Percentiles rank a stretch among this genome's conserved stretches.
These are phyloP conservation scores for Colletotrichum sidae DNA, from an alignment of 2,329 filamentous ascomycete species.

Conservation along the genomic window DNA sequence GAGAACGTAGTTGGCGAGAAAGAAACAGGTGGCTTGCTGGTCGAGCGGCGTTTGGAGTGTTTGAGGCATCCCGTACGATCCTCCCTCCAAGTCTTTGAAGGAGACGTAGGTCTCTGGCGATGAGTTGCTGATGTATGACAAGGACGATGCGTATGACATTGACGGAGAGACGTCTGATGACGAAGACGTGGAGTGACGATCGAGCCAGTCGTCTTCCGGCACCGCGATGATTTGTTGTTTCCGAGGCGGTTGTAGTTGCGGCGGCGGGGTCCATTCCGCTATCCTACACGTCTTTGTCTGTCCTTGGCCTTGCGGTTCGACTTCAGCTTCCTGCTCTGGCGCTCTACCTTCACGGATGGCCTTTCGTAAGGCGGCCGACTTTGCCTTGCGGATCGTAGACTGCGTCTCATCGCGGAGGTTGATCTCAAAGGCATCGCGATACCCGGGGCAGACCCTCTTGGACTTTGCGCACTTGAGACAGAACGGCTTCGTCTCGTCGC, in stretches of 20 bases:
- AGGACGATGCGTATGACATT: constrained; percentile 31
- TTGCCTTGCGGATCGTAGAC: constrained; percentile 38
- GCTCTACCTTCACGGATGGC: constrained; percentile 34
- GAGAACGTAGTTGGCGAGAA: constrained; percentile 42
- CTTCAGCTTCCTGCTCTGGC: constrained; percentile 26
- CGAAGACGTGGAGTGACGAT: constrained; percentile 26
- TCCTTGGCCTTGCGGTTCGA: constrained; percentile 9
- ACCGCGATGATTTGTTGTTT: constrained; percentile 30
- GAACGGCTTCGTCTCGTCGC: constrained; percentile 48
- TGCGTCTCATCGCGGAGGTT: constrained; percentile 39
- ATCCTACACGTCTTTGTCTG: constrained; percentile 1
- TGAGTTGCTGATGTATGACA: constrained; percentile 32
- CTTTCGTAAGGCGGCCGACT: constrained; percentile 36
- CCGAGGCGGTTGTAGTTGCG: constrained; percentile 17
- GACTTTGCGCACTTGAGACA: constrained; percentile 48
- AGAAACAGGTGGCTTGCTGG: constrained; percentile 42
- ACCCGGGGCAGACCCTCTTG: constrained; percentile 37
- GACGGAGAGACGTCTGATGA: constrained; percentile 34
- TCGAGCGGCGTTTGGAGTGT: constrained; percentile 40
- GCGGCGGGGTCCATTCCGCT: constrained; percentile 31
- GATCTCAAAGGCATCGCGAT: constrained; percentile 39
- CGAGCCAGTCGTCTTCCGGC: constrained; percentile 31
- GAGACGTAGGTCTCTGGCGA: constrained; percentile 28
- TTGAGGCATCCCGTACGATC: constrained; percentile 31
- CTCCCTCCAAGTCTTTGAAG: constrained; percentile 28